phyloP scores from a whole-genome alignment of 2,329 filamentous ascomycete genomes.

The Zasmidium cellare region DNA sequence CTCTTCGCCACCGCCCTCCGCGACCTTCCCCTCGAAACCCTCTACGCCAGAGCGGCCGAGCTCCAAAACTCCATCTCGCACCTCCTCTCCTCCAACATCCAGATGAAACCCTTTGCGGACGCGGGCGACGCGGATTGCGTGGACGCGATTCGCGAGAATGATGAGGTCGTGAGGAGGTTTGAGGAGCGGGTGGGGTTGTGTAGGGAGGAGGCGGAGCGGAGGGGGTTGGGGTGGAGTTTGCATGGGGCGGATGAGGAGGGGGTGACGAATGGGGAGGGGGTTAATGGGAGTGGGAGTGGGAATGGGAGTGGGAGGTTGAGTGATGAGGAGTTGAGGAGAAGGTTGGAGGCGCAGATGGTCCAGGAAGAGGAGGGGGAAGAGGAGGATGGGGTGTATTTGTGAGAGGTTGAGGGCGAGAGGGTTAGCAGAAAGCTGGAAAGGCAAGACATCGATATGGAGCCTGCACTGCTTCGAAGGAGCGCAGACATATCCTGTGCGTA shows the following conservation, averaged over 20 bases:
- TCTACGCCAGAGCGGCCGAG: conserved; percentile 74
- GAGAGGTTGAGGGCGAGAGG: conserved; percentile 19
- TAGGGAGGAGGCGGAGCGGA: conserved; percentile 64
- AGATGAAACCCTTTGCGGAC: conserved; percentile 69
- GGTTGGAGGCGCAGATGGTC: conserved; percentile 57
- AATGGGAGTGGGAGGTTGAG: conserved; percentile 50
- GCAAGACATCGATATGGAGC: not conserved
- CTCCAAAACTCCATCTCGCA: conserved; percentile 73
- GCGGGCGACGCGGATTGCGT: conserved; percentile 66
- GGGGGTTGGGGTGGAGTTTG: conserved; percentile 55
- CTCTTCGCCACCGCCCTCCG: conserved; percentile 58
- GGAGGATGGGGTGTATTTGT: conserved; percentile 63
- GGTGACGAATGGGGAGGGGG: conserved; percentile 17
- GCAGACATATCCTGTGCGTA: no score
- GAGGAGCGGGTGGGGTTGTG: conserved; percentile 64
- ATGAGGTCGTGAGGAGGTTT: conserved; percentile 67
- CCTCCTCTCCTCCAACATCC: conserved; percentile 71
- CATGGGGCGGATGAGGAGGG: conserved; percentile 26
- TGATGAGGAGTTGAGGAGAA: conserved; percentile 60
- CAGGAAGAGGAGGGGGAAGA: conserved; percentile 47
- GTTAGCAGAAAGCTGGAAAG: not conserved
- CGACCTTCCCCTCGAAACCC: conserved; percentile 64
- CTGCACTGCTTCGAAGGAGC: not conserved
- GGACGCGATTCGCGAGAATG: conserved; percentile 73
- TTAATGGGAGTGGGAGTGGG: conserved; percentile 21